These are phyloP conservation scores for Puccinia polysora DNA, from an alignment of 1,284 basidiomycete species.

Conservation along the genomic window DNA sequence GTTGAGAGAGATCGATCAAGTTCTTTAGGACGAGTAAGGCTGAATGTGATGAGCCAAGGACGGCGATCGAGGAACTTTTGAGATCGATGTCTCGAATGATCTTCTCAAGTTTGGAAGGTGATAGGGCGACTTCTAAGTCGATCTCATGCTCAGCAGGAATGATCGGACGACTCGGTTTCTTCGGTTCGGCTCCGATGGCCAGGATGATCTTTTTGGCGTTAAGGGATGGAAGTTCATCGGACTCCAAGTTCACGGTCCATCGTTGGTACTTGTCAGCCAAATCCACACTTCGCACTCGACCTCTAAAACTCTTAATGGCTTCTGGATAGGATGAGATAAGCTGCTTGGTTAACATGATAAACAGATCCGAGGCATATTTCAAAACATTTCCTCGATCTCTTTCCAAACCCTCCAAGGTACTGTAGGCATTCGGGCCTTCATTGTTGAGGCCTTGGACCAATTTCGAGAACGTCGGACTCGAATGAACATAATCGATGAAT, in stretches of 20 bases:
- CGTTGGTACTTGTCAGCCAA: background rate
- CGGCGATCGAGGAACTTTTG: conserved; percentile 11
- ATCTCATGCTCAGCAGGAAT: background rate
- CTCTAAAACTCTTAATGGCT: background rate
- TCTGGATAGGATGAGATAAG: background rate
- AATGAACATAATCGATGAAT: conserved; percentile 16
- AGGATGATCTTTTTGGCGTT: conserved; percentile 4
- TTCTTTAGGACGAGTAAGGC: conserved; percentile 40
- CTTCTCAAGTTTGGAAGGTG: background rate
- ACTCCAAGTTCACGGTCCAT: background rate
- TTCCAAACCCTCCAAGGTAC: background rate
- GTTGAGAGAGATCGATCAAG: conserved; percentile 12
- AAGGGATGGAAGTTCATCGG: background rate
- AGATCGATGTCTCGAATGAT: conserved; percentile 6
- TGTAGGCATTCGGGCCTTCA: background rate
- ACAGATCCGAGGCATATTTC: conserved; percentile 18
- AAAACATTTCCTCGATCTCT: conserved; percentile 1
- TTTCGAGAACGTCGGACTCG: conserved; percentile 5
- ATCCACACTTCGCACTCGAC: background rate
- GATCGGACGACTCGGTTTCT: background rate
- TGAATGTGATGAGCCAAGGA: conserved; percentile 41
- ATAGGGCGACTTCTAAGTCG: conserved; percentile 17
- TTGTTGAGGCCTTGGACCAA: background rate
- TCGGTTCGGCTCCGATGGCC: conserved; percentile 11
- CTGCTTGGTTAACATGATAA: conserved; percentile 14